Conservation (phyloP, 1,284 basidiomycete species). For the Trametes pubescens region DNA sequence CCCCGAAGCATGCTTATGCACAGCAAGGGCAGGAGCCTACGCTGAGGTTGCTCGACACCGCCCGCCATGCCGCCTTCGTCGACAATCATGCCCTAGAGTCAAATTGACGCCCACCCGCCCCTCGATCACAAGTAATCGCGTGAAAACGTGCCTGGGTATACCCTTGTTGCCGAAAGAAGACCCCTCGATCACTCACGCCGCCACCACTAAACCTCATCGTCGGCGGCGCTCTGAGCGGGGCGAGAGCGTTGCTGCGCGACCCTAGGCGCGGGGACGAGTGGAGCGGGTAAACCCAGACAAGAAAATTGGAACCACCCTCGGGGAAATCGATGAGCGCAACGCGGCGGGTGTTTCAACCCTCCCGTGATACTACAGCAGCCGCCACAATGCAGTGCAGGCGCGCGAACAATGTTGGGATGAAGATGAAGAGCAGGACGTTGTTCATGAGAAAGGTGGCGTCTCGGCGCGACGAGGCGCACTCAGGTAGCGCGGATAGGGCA, state of each 20-base stretch:
- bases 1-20: neutral
- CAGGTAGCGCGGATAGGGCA: neutral
- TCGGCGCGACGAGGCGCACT: neutral
- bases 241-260: constrained; percentile 1
- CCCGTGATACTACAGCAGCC: neutral
- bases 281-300: constrained; percentile 7
- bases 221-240: constrained; percentile 11
- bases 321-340: neutral
- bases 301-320: neutral
- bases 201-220: constrained; percentile 12
- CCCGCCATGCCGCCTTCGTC: neutral
- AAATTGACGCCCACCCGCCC: neutral
- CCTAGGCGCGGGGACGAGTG: neutral
- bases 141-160: constrained; percentile 9
- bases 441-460: constrained; percentile 1
- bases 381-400: constrained; percentile 12
- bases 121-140: constrained; percentile 4
- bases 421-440: constrained; percentile 8
- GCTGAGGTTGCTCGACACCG: neutral
- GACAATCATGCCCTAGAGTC: constrained; percentile 8
- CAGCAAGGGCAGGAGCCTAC: neutral
- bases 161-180: constrained; percentile 2
- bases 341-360: constrained; percentile 2
- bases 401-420: constrained; percentile 6
- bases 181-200: constrained; percentile 14